Conservation (phyloP, 2,329 filamentous ascomycete species). For the Aspergillus floridensis region DNA sequence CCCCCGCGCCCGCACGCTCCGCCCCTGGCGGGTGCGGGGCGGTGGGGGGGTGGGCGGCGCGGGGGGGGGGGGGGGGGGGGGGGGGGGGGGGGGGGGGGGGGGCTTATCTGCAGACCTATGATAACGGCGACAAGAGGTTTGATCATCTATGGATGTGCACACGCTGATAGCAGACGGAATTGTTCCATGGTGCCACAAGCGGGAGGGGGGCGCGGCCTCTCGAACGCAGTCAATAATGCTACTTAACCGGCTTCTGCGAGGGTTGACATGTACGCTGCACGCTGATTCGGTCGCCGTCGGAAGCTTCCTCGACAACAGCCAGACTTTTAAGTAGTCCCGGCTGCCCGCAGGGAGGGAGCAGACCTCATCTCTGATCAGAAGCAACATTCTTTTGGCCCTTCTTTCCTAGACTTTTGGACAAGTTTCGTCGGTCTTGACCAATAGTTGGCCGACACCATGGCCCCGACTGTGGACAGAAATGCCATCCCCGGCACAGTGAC, state of each 20-base stretch:
- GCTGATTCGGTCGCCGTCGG: neutral
- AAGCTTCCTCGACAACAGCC: neutral
- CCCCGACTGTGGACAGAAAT: slow-evolving; percentile 25
- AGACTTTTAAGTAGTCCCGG: neutral
- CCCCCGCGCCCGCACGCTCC: no score
- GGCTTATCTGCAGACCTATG: slow-evolving; percentile 1
- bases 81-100: no score
- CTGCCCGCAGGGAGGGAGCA: neutral
- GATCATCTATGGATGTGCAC: neutral
- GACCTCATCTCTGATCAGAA: neutral
- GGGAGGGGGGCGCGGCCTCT: neutral
- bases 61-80: no score
- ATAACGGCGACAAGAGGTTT: neutral
- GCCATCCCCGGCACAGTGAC: slow-evolving; percentile 45
- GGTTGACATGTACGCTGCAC: neutral
- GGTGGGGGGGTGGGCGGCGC: no score
- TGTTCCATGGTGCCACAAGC: neutral
- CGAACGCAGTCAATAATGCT: neutral
- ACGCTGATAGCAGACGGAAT: neutral
- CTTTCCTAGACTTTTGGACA: neutral
- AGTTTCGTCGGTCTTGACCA: neutral
- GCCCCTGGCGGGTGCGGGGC: no score
- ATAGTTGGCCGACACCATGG: slow-evolving; percentile 18
- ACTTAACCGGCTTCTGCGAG: neutral
- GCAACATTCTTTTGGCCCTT: neutral